These are phyloP conservation scores for Ophiognomonia clavigignenti-juglandacearum DNA, from an alignment of 2,329 filamentous ascomycete genomes.

Conservation along the genomic window DNA sequence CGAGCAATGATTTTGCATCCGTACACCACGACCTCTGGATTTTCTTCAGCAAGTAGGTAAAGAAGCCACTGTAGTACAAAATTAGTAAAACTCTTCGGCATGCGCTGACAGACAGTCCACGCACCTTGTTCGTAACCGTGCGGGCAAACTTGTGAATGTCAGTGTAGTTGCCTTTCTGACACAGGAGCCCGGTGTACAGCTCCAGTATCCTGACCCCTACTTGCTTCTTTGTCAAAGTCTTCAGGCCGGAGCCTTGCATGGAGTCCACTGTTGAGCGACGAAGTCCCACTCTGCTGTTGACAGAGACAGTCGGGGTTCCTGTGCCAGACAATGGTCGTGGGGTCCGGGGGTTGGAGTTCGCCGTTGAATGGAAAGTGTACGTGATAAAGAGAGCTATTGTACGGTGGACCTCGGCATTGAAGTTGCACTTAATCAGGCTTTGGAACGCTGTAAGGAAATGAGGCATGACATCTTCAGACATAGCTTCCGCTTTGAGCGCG, in stretches of 20 bases:
- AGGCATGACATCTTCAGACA: conserved; percentile 66
- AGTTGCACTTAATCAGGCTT: conserved; percentile 72
- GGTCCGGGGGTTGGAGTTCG: conserved; percentile 44
- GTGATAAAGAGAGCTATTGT: conserved; percentile 89
- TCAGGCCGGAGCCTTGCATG: conserved; percentile 17
- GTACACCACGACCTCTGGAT: conserved; percentile 75
- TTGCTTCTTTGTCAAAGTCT: conserved; percentile 57
- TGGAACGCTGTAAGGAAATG: conserved; percentile 77
- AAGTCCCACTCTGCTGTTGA: conserved; percentile 30
- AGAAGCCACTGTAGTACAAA: conserved; percentile 68
- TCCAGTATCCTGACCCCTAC: conserved; percentile 70
- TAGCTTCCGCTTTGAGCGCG: conserved; percentile 78
- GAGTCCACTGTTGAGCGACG: conserved; percentile 29
- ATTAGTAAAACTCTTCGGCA: too few species aligned
- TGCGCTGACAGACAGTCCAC: too few species aligned
- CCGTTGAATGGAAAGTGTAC: conserved; percentile 70
- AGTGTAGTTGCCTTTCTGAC: conserved; percentile 61
- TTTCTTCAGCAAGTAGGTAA: conserved; percentile 82
- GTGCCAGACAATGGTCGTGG: conserved; percentile 38
- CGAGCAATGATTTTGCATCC: conserved; percentile 80
- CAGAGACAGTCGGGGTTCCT: conserved; percentile 26
- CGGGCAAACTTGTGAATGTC: conserved; percentile 84
- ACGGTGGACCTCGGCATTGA: conserved; percentile 79
- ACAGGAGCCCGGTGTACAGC: conserved; percentile 74
- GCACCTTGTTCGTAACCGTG: conserved; percentile 90